These are phyloP conservation scores for Hanseniaspora gamundiae DNA, from an alignment of 1,139 yeast species.

Conservation along the genomic window DNA sequence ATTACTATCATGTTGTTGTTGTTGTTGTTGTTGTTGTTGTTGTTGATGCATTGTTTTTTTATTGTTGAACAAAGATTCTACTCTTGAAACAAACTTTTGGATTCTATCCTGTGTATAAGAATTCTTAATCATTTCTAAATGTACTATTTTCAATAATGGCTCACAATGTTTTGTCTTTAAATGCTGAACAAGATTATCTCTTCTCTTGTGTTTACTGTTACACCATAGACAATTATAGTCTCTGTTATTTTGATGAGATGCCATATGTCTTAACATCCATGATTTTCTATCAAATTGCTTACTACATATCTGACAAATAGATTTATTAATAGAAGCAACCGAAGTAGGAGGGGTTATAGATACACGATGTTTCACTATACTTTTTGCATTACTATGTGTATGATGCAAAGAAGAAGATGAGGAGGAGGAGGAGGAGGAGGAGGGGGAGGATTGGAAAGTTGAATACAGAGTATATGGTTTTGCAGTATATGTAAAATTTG, in stretches of 20 bases:
- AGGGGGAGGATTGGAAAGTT: too few relatives aligned
- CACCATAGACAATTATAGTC: conserved; percentile 76
- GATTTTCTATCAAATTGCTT: conserved; percentile 79
- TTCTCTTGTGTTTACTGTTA: conserved; percentile 64
- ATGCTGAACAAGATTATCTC: conserved; percentile 35
- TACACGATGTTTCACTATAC: too few relatives aligned
- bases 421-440: too few relatives aligned
- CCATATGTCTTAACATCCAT: conserved; percentile 81
- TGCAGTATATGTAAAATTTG: neutral
- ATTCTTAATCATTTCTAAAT: conserved; percentile 11
- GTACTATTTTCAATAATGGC: conserved; percentile 17
- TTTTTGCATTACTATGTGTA: neutral
- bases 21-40: conserved; percentile 8
- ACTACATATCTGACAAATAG: conserved; percentile 57
- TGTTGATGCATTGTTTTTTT: neutral
- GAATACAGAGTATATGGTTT: neutral
- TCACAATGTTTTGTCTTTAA: conserved; percentile 21
- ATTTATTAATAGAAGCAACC: neutral
- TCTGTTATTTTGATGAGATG: conserved; percentile 78
- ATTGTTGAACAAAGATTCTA: conserved; percentile 4
- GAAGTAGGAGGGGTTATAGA: too few relatives aligned
- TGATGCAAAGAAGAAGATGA: too few relatives aligned
- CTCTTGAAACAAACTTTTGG: neutral
- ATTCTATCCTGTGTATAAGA: conserved; percentile 1
- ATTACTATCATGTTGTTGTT: neutral